Base-by-base conservation (phyloP, 805 yeast species). In the Yamadazyma philogaea region DNA sequence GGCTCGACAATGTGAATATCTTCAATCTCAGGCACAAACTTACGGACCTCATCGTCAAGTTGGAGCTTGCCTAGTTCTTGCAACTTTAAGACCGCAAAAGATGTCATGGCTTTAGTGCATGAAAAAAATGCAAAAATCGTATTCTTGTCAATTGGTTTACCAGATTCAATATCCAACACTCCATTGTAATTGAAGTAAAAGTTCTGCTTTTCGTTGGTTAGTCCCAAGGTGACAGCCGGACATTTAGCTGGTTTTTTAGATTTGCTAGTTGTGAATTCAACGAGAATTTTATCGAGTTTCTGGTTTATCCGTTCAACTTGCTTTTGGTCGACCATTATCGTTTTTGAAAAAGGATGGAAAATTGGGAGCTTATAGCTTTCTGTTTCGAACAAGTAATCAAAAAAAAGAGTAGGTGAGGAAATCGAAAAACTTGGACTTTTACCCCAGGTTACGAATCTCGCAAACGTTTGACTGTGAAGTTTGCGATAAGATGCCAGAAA, bases 71-170 rank as follows among this genome's bases (percentile, higher is more conserved):
- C 67, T 20, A 55, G 55, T 24, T 68, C 70, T 31, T 55, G 55
- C 18, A 70, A 57, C 19, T 58, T 55, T 26, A 69, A 53, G n/a
- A 62, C 46, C 3, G 66, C 73, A 54, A 64, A 59, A 3, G 56
- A 60, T 1, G 75, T 64, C 30, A 66, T 50, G 6, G 68, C 49
- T 44, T 66, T 66, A 7, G 70, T 60, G 32, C 62, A 60, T 6
- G 71, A 66, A 40, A 45, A 64, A 18, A 36, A 50, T 4, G 54
- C 42, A 26, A 63, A 46, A 4, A 51, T 42, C 30, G 56, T 49
- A 33, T 63, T 59, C 3, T 39, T 30, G 14, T 38, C 22, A 1
- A 56, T 44, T 6, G 53, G 50, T 2, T 46, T 50, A 11, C 48
- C 46, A 2, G 51, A 39, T 3, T 52, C 53, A 6, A 56, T 17